Conservation (phyloP, 2,329 filamentous ascomycete genomes). For the Fonsecaea multimorphosa region DNA sequence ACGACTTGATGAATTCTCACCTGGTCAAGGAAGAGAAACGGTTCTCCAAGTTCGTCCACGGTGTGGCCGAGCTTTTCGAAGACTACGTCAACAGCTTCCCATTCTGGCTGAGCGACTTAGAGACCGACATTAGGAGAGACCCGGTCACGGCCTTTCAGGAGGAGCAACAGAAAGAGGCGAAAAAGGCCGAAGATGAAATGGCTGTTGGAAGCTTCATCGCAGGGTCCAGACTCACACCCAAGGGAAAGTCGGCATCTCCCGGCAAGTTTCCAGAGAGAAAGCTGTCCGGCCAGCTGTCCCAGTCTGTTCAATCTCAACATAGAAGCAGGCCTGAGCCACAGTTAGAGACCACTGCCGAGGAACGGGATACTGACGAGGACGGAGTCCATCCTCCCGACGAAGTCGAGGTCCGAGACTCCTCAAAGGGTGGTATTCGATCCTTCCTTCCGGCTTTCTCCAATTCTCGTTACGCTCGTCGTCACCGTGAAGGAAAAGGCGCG, state of each 20-base stretch:
- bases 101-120: conserved; percentile 92
- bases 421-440: conserved; percentile 67
- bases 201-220: conserved; percentile 88
- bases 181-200: conserved; percentile 82
- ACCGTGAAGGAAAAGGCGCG: conserved; percentile 44
- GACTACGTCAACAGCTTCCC: conserved; percentile 95
- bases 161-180: conserved; percentile 82
- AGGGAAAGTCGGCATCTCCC: conserved; percentile 31
- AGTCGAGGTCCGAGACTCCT: conserved; percentile 44
- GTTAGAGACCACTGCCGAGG: conserved; percentile 45
- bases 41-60: conserved; percentile 97
- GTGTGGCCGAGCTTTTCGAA: conserved; percentile 88
- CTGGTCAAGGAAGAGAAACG: conserved; percentile 85
- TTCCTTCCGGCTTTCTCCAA: conserved; percentile 84
- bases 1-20: conserved; percentile 90
- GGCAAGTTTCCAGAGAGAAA: conserved; percentile 33
- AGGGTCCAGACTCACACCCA: conserved; percentile 44
- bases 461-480: conserved; percentile 71
- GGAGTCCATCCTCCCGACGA: conserved; percentile 45
- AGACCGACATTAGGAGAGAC: conserved; percentile 91
- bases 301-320: conserved; percentile 36
- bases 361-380: conserved; percentile 59
- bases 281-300: conserved; percentile 38
- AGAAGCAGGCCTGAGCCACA: conserved; percentile 22
- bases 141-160: conserved; percentile 89